A percentile compares a stretch with the other conserved stretches of the same genome.
Evolutionary conservation across 768 basidiomycete genomes (phyloP).

Genomic region (Auriculariales sp.): DNA sequence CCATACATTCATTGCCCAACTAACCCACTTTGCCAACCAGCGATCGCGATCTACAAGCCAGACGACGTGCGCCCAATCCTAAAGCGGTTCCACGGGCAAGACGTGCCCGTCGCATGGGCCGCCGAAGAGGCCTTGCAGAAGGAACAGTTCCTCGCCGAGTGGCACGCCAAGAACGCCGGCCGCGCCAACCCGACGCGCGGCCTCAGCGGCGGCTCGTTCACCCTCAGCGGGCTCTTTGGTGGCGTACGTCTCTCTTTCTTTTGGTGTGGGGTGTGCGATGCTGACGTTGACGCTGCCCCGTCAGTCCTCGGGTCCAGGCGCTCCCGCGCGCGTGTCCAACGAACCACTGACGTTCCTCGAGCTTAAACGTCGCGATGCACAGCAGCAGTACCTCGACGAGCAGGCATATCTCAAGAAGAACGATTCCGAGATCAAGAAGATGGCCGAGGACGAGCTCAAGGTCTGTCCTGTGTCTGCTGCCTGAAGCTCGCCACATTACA

Average conservation of each 20-base stretch:
- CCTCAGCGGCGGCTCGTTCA: conserved; percentile 24
- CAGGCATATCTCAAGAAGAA: conserved; percentile 36
- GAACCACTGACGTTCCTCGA: conserved; percentile 37
- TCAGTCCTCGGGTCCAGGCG: background rate
- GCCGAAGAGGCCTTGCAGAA: conserved; percentile 79
- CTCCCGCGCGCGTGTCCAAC: conserved; percentile 5
- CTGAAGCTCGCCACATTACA: too few species aligned
- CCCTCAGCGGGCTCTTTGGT: conserved; percentile 31
- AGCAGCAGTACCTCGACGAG: conserved; percentile 36
- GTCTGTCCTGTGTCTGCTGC: too few species aligned
- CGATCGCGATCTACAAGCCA: conserved; percentile 84
- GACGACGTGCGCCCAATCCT: conserved; percentile 80
- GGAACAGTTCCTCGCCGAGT: conserved; percentile 62
- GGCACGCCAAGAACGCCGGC: conserved; percentile 36
- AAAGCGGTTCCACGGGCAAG: conserved; percentile 70
- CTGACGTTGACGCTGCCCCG: background rate
- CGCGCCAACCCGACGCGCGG: conserved; percentile 12
- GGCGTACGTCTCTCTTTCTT: conserved; percentile 5
- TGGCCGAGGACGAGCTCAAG: conserved; percentile 32
- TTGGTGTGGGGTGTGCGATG: background rate
- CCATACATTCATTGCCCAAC: conserved; percentile 1
- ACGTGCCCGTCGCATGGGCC: conserved; percentile 80
- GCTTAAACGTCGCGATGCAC: conserved; percentile 35
- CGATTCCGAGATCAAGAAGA: conserved; percentile 33
- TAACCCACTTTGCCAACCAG: too few species aligned